Percentiles rank a stretch among this genome's conserved stretches.
Evolutionary conservation across 2,329 filamentous ascomycete genomes (phyloP).

Genomic region (Fusarium longipes): DNA sequence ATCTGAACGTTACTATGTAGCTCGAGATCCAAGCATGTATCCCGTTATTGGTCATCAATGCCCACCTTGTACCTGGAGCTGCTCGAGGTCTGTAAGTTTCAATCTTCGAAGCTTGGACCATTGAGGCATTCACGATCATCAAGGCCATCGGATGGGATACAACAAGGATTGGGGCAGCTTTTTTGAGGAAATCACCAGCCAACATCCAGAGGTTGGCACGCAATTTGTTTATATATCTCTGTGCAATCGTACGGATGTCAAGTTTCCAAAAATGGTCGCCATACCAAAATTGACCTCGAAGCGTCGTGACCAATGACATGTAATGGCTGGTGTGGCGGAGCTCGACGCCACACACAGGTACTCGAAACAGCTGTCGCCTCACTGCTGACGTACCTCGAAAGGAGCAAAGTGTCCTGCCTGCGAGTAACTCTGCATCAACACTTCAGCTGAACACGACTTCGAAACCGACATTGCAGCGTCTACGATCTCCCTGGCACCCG

Average conservation of each 20-base stretch:
- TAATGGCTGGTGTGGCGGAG: slow-evolving; percentile 40
- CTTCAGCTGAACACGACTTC: slow-evolving; percentile 10
- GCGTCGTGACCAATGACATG: slow-evolving; percentile 18
- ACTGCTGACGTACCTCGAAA: slow-evolving; percentile 44
- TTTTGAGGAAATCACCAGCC: background rate
- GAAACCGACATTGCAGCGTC: slow-evolving; percentile 18
- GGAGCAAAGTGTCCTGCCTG: slow-evolving; percentile 46
- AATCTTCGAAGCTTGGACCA: background rate
- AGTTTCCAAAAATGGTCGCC: background rate
- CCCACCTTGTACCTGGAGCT: background rate
- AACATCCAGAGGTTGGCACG: background rate
- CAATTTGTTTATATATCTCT: background rate
- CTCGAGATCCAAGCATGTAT: background rate
- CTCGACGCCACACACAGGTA: slow-evolving; percentile 37
- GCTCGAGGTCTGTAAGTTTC: background rate
- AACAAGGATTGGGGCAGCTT: background rate
- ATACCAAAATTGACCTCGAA: background rate
- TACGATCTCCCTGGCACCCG: slow-evolving; percentile 1
- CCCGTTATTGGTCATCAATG: background rate
- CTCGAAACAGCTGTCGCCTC: slow-evolving; percentile 46
- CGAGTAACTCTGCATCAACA: slow-evolving; percentile 30
- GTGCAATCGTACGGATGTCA: background rate
- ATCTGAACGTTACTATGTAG: background rate
- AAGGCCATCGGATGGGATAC: background rate
- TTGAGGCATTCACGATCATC: background rate